A percentile compares a stretch with the other conserved stretches of the same genome.
These are phyloP conservation scores for Closterium sp. DNA, from an alignment of 139 green algal genomes.

Conservation along the genomic window DNA sequence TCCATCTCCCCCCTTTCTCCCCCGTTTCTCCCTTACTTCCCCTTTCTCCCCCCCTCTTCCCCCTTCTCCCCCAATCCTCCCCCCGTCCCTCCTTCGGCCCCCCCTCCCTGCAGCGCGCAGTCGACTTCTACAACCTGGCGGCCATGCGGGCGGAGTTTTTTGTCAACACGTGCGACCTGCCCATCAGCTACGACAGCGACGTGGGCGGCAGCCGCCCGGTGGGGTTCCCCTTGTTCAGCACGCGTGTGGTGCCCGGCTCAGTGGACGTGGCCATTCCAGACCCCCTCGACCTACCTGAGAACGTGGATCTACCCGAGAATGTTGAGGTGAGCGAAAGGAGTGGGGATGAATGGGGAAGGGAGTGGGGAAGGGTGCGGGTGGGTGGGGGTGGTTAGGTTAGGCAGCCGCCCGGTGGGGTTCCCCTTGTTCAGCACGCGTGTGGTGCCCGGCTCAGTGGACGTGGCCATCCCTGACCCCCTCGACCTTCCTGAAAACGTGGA, in stretches of 20 bases:
- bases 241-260: not conserved
- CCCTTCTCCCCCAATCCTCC: not conserved
- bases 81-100: too few relatives aligned
- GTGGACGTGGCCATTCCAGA: constrained; percentile 29
- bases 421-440: constrained; percentile 8
- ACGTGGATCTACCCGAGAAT: not conserved
- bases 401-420: constrained; percentile 1
- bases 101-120: not conserved
- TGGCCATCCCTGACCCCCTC: constrained; percentile 23
- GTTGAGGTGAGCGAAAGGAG: not conserved
- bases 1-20: too few relatives aligned
- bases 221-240: constrained; percentile 26
- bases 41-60: not conserved
- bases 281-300: constrained; percentile 10
- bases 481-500: not conserved
- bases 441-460: not conserved
- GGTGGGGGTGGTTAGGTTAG: too few relatives aligned
- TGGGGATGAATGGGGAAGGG: not conserved
- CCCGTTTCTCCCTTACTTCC: not conserved
- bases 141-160: constrained; percentile 28
- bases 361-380: too few relatives aligned
- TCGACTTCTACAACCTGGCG: constrained; percentile 10
- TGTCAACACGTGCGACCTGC: constrained; percentile 38
- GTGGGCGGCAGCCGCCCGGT: not conserved
- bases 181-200: constrained; percentile 28